Evolutionary conservation across 2,329 filamentous ascomycete genomes (phyloP), one percentile per base, ranked within the genome.

Genomic region (Pseudocercospora fuligena): DNA sequence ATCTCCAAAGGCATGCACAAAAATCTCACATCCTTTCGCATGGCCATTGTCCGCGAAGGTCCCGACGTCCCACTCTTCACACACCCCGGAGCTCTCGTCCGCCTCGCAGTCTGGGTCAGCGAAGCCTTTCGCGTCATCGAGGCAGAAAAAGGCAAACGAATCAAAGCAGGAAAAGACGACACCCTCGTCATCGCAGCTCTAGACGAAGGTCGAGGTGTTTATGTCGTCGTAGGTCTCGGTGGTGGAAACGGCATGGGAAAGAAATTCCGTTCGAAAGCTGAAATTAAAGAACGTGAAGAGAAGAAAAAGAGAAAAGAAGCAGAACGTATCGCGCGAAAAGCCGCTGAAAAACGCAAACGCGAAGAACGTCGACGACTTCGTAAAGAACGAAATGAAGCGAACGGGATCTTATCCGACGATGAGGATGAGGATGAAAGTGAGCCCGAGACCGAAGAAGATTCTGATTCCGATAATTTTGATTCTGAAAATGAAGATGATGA

Each of bases 1-100:
- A 91, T 99, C 66, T 92, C 93, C 71, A 99, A 99, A 81, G 90
- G 92, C 66, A 94, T 97, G 74, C 97, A 99, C 76, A 92, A 93
- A 43, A 93, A 97, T 78, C 84, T 99, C 16, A 89, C 93, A 57
- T 92, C 94, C 0, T 99, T 98, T 78, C 92, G 95, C 59, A 93
- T 99, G 86, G 96, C 92, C 36, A 91, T 98, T 3, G 93, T 99
- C 73, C 97, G 96, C 77, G 95, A 98, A 75, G 93, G 94, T 0
- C 93, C 94, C 0, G 95, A 98, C 73, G 91, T 97, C 0, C 82
- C 87, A n/a, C 86, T 98, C 11, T 99, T 99, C 80, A 93, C 90
- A 0, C 94, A 98, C 75, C 94, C 95, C 0, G 92, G 94, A 5
- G 95, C 95, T 1, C 82, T 99, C 25, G 97, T 94, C 1, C 97